phyloP scores from a whole-genome alignment of 441 rosid species.

The Brassica balearica region DNA sequence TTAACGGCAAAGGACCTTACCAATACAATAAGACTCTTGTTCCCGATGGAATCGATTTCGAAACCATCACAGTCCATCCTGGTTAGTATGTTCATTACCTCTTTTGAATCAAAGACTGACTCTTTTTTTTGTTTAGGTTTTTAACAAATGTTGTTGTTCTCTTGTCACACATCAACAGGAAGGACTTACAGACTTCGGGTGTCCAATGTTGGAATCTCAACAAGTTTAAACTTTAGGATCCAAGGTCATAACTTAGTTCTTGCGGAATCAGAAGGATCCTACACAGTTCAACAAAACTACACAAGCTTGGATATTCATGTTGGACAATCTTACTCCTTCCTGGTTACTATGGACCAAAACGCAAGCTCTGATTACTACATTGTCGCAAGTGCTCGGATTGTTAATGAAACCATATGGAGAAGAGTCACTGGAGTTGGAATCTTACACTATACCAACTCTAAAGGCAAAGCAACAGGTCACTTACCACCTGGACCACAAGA shows the following conservation, averaged over 20 bases:
- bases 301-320: conserved; percentile 95
- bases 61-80: conserved; percentile 82
- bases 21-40: conserved; percentile 81
- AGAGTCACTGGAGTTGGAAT: conserved; percentile 94
- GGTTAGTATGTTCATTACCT: conserved; percentile 56
- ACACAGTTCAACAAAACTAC: conserved; percentile 90
- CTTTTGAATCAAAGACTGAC: conserved; percentile 12
- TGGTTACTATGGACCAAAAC: conserved; percentile 93
- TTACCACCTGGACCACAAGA: conserved; percentile 84
- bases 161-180: conserved; percentile 55
- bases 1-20: conserved; percentile 97
- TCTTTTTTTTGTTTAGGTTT: background rate
- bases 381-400: conserved; percentile 93
- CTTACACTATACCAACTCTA: conserved; percentile 88
- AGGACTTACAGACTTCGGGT: conserved; percentile 88
- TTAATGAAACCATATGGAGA: conserved; percentile 84
- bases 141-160: background rate
- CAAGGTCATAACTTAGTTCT: conserved; percentile 86
- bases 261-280: conserved; percentile 85
- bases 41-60: conserved; percentile 72
- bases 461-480: conserved; percentile 85
- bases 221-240: conserved; percentile 92
- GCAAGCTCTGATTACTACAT: conserved; percentile 94
- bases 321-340: conserved; percentile 88
- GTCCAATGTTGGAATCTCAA: conserved; percentile 87